Base-by-base conservation (phyloP, 2,329 filamentous ascomycete species). In the Parafenestella ontariensis region DNA sequence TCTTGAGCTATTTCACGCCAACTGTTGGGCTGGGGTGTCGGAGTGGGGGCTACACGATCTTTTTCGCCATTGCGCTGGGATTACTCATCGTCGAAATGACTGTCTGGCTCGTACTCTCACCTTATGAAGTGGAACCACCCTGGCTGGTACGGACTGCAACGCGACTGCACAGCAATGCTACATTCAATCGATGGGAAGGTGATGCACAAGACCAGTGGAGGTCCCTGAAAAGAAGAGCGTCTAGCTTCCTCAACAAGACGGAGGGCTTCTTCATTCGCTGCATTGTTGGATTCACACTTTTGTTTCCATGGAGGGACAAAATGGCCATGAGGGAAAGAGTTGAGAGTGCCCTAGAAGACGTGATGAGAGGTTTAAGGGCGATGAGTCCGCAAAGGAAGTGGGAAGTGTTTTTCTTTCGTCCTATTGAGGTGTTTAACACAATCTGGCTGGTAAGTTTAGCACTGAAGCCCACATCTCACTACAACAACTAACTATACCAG, bases 11-110 rank as follows among this genome's bases (percentile, higher is more conserved):
- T 56, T 78, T 74, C 56, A 81, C 79, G 0, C 79, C 79, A 0
- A 81, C 79, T 0, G 77, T 81, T 0, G 79, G 79, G 1, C 65
- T 81, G 0, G 78, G 78, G 0, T 80, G 68, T 28, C 65, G 69
- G 0, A 69, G 75, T 34, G 78, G 78, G 1, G 78, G 77, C 3
- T 81, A 81, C 52, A 69, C 76, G n/a, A 70, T 81, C 15, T 81
- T 78, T 52, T 68, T 72, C 21, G 40, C 64, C 18, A 49, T 76
- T 3, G 62, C 72, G 5, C 49, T 73, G 0, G 65, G 69, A 0
- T 59, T 78, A 3, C 61, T 80, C n/a, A 47, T 77, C 15, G 48
- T 74, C 2, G 78, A 80, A 42, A 71, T 78, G 57, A 31, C 62
- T 1, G 66, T 77, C 0, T 79, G 77, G 77, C 69, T 68, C 8